These are phyloP conservation scores for Ilyonectria sp. DNA, from an alignment of 2,329 filamentous ascomycete genomes.

Conservation along the genomic window DNA sequence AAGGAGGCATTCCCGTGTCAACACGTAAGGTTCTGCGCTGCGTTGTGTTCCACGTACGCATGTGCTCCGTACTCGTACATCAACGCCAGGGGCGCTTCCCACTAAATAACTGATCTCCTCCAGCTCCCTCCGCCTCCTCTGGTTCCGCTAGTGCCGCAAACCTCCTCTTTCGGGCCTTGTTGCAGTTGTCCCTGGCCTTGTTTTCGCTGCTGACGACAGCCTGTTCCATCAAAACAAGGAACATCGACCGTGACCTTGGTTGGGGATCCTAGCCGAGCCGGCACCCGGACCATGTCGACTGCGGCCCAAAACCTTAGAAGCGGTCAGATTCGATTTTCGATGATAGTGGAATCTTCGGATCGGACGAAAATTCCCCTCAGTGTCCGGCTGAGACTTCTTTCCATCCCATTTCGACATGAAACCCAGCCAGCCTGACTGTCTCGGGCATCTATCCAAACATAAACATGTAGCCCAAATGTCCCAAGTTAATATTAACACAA, in stretches of 20 bases:
- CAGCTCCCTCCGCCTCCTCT: constrained; percentile 15
- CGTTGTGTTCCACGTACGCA: constrained; percentile 12
- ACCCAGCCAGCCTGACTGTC: constrained; percentile 1
- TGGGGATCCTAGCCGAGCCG: constrained; percentile 18
- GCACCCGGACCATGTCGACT: constrained; percentile 2
- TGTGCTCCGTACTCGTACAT: constrained; percentile 13
- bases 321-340: constrained; percentile 20
- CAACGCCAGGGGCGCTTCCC: constrained; percentile 7
- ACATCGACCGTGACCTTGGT: constrained; percentile 13
- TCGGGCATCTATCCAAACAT: background rate
- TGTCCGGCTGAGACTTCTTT: background rate
- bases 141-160: constrained; percentile 19
- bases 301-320: constrained; percentile 3
- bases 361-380: constrained; percentile 12
- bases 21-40: constrained; percentile 21
- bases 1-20: constrained; percentile 24
- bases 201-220: constrained; percentile 48
- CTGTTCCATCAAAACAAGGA: constrained; percentile 32
- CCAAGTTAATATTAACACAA: constrained; percentile 11
- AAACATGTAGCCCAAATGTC: background rate
- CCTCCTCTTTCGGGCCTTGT: background rate
- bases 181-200: constrained; percentile 27
- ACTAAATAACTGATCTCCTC: background rate
- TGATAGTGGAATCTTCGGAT: background rate
- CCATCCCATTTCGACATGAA: constrained; percentile 11